phyloP scores from a whole-genome alignment of 257 asterid species.

The Coffea canephora region DNA sequence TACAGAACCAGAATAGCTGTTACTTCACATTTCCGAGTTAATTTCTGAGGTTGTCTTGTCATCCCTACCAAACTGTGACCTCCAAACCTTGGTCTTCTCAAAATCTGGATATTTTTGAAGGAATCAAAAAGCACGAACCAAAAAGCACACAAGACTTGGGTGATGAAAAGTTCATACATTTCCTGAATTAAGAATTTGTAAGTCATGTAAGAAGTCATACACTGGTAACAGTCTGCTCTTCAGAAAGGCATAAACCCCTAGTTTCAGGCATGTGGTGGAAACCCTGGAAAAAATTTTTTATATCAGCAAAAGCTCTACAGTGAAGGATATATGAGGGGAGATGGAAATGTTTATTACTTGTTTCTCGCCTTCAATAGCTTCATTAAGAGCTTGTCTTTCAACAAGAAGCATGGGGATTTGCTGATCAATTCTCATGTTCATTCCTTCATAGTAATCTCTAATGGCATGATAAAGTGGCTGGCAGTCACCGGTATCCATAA shows the following conservation, averaged over 20 bases:
- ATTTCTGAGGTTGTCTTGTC: slow-evolving; percentile 85
- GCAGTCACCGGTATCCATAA: slow-evolving; percentile 96
- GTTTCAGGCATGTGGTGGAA: slow-evolving; percentile 98
- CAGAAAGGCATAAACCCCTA: slow-evolving; percentile 94
- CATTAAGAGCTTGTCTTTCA: slow-evolving; percentile 91
- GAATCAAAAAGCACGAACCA: neutral
- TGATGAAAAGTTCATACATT: neutral
- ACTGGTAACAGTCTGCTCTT: slow-evolving; percentile 93
- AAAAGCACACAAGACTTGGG: neutral
- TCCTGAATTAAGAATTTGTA: neutral
- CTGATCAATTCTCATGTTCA: slow-evolving; percentile 92
- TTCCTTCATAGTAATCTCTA: slow-evolving; percentile 92
- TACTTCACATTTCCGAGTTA: slow-evolving; percentile 81
- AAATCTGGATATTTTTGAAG: slow-evolving; percentile 43
- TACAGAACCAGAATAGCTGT: slow-evolving; percentile 90
- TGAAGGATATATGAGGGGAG: neutral
- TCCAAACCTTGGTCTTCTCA: slow-evolving; percentile 76
- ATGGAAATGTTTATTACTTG: slow-evolving; percentile 41
- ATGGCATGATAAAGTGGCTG: slow-evolving; percentile 89
- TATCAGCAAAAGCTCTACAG: slow-evolving; percentile 13
- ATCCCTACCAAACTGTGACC: slow-evolving; percentile 72
- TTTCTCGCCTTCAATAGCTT: slow-evolving; percentile 98
- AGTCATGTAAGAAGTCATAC: slow-evolving; percentile 42
- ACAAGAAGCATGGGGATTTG: slow-evolving; percentile 97
- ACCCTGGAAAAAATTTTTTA: slow-evolving; percentile 47